Evolutionary conservation across 2,329 filamentous ascomycete genomes (phyloP).

Genomic region (Canariomyces notabilis): DNA sequence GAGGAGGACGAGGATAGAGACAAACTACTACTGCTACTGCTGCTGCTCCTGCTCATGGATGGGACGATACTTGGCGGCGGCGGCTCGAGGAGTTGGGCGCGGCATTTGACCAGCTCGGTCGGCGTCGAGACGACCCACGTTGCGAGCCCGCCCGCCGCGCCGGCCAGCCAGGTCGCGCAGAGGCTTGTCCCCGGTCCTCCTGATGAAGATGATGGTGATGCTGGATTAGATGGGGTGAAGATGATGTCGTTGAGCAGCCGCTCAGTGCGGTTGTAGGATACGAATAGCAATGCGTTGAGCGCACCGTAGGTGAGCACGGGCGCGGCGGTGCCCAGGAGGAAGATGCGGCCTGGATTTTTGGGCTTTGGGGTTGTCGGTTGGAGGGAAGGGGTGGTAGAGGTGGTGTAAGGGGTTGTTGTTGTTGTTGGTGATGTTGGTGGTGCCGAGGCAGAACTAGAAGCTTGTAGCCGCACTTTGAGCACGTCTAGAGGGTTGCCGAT

Average conservation of each 20-base stretch:
- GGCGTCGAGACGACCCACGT: conserved; percentile 84
- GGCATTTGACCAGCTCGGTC: conserved; percentile 86
- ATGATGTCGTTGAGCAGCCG: conserved; percentile 47
- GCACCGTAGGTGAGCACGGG: conserved; percentile 87
- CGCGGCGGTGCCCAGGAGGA: conserved; percentile 65
- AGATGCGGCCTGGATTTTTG: conserved; percentile 5
- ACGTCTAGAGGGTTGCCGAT: conserved; percentile 74
- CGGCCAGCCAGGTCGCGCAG: conserved; percentile 70
- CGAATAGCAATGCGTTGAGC: conserved; percentile 84
- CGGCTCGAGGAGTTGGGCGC: conserved; percentile 58
- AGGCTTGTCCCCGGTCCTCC: conserved; percentile 43
- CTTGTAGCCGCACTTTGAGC: conserved; percentile 77
- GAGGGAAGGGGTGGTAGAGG: neutral
- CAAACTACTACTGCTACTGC: conserved; percentile 28
- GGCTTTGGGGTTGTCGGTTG: neutral
- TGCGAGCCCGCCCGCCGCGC: conserved; percentile 74
- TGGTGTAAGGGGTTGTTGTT: neutral
- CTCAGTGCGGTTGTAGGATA: conserved; percentile 84
- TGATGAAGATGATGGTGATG: neutral
- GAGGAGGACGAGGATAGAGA: conserved; percentile 43
- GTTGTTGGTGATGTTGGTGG: conserved; percentile 18
- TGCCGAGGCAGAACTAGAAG: too few species aligned
- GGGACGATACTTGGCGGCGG: conserved; percentile 20
- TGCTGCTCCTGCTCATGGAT: conserved; percentile 41
- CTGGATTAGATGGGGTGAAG: conserved; percentile 14